Evolutionary conservation across 371 early-diverging fungal genomes (phyloP), one percentile per base, ranked within the genome.

Genomic region (Vairimorpha ceranae): DNA sequence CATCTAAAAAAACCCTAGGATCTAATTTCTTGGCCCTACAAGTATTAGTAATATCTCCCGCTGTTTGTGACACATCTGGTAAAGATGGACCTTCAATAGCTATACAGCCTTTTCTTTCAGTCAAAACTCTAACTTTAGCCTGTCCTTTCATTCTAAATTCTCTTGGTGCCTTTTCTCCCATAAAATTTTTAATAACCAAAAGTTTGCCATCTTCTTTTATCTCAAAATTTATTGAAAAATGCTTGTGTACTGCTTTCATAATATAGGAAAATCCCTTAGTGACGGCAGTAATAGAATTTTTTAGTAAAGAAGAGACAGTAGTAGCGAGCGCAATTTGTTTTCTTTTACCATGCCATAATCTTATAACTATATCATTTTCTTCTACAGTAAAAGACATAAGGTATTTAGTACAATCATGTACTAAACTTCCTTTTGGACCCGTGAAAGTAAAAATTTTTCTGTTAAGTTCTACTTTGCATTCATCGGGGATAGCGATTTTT

Each of bases 1-100:
- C 95, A 86, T 97, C 99, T 85, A 97, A 88, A 90, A 99, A 99
- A 87, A 95, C 93, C 88, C 97, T 92, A 86, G 93, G 92, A 91
- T 93, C 95, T 87, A 92, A 90, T 87, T 91, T 90, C 85, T 89
- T 89, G 81, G 89, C 91, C 63, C 86, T 86, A 79, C 88, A 88
- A 70, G 89, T 86, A 84, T 92, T 91, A 81, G 89, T 89, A 83
- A 94, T 91, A 77, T 86, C 85, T 48, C 92, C 93, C 74, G 94
- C 76, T 72, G 91, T 90, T 87, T 97, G 96, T 68, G 96, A 95
- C 58, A 99, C 99, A 86, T 89, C 88, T 81, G 93, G 91, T 60
- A 97, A 85, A 85, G 92, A 91, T 87, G 93, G 93, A 67, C 99
- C 99, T 76, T 88, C 86, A 77, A 99, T 85, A 80, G 90, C 85